Percentiles rank a stretch among this genome's conserved stretches.
These are phyloP conservation scores for Penicillium cinerascens DNA, from an alignment of 495 filamentous ascomycete genomes.

Conservation along the genomic window DNA sequence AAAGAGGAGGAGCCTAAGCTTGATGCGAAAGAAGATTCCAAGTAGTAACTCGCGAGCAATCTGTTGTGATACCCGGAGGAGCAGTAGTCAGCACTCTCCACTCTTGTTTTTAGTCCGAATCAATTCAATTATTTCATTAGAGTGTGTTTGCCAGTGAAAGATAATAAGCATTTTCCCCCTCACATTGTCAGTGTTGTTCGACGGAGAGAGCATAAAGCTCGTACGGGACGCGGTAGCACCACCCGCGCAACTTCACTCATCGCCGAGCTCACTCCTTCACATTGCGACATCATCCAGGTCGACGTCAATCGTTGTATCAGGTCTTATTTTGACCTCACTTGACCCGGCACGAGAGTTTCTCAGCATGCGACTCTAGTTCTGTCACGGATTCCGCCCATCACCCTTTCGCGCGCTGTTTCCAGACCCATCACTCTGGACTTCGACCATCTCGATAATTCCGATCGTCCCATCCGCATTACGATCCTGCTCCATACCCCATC, in stretches of 20 bases:
- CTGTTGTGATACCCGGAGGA: constrained; percentile 30
- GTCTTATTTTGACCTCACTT: background rate
- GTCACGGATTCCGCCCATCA: background rate
- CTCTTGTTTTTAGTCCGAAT: constrained; percentile 12
- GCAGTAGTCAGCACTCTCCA: constrained; percentile 17
- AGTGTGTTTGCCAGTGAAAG: background rate
- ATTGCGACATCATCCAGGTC: background rate
- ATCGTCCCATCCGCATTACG: constrained; percentile 1
- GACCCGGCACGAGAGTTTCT: background rate
- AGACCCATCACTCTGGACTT: background rate
- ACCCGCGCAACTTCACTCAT: constrained; percentile 18
- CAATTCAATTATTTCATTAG: background rate
- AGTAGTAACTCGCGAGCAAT: constrained; percentile 19
- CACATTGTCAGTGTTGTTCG: background rate
- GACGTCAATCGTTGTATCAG: background rate
- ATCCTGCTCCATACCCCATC: background rate
- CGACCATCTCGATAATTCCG: background rate
- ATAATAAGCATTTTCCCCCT: background rate
- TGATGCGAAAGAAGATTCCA: constrained; percentile 17
- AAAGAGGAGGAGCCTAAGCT: constrained; percentile 12
- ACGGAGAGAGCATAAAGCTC: constrained; percentile 2
- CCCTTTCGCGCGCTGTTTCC: background rate
- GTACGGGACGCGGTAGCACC: constrained; percentile 12
- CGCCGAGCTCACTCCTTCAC: constrained; percentile 14
- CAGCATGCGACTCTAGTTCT: constrained; percentile 18